phyloP scores from a whole-genome alignment of 257 asterid genomes.

The Ballota nigra region DNA sequence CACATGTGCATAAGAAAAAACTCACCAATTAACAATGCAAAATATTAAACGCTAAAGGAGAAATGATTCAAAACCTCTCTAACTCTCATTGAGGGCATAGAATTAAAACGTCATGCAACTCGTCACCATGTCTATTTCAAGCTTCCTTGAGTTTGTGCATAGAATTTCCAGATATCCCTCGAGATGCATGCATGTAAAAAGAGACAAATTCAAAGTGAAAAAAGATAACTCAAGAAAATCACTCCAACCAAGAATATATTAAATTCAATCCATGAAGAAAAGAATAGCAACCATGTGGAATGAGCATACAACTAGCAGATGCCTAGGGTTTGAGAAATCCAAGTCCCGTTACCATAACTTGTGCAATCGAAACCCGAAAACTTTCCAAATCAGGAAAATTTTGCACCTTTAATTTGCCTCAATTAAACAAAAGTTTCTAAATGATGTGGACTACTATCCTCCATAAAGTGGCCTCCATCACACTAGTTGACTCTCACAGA shows the following conservation, averaged over 20 bases:
- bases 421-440: constrained; percentile 18
- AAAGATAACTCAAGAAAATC: constrained; percentile 26
- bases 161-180: constrained; percentile 38
- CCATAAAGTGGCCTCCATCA: constrained; percentile 37
- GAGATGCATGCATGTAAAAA: constrained; percentile 56
- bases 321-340: constrained; percentile 34
- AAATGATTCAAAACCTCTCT: too few relatives aligned
- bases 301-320: constrained; percentile 28
- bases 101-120: constrained; percentile 29
- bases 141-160: constrained; percentile 18
- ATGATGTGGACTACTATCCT: constrained; percentile 44
- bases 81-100: not conserved
- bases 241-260: constrained; percentile 36
- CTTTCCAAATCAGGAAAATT: constrained; percentile 46
- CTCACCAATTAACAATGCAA: too few relatives aligned
- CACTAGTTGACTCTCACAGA: constrained; percentile 24
- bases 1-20: too few relatives aligned
- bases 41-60: too few relatives aligned
- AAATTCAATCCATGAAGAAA: constrained; percentile 2
- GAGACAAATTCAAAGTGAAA: not conserved
- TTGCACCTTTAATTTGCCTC: constrained; percentile 7
- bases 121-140: constrained; percentile 30
- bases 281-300: constrained; percentile 36
- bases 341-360: constrained; percentile 22
- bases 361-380: constrained; percentile 19